A percentile compares a stretch with the other conserved stretches of the same genome.
phyloP scores from a whole-genome alignment of 352 stramenopile species.

The Achlya hypogyna region DNA sequence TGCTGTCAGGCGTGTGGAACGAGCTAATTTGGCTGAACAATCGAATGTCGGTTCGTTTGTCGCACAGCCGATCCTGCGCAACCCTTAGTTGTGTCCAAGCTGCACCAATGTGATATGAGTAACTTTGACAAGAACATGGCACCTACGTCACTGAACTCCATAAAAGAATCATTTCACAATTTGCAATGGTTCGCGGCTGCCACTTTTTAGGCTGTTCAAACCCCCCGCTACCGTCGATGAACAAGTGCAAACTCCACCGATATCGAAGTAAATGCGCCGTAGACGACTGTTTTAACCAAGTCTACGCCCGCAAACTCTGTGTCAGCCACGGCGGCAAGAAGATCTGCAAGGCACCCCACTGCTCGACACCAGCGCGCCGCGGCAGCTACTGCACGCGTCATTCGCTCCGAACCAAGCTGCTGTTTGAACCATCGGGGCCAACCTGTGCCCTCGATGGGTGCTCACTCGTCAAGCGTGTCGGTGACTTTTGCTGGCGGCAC shows the following conservation, averaged over 20 bases:
- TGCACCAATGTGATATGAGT: no score
- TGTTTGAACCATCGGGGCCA: no score
- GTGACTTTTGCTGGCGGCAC: not conserved
- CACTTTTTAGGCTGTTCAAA: not conserved
- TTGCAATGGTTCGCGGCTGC: not conserved
- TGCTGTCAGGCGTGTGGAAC: no score
- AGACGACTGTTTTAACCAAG: slow-evolving; percentile 1
- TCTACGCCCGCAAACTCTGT: slow-evolving; percentile 1
- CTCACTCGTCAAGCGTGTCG: not conserved
- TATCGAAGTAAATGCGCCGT: not conserved
- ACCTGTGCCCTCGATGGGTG: not conserved
- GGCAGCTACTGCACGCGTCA: slow-evolving; percentile 8
- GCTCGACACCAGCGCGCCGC: not conserved
- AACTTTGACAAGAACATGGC: no score
- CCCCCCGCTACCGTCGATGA: not conserved
- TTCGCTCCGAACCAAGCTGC: not conserved
- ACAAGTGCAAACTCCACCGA: not conserved
- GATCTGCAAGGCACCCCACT: not conserved
- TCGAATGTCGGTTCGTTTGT: no score
- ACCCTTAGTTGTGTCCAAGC: no score
- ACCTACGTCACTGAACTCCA: no score
- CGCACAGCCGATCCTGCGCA: no score
- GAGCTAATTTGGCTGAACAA: no score
- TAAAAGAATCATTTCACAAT: no score
- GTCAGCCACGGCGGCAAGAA: not conserved